Base-by-base conservation (phyloP, 2,329 filamentous ascomycete genomes). In the Pestalotiopsis sp. region DNA sequence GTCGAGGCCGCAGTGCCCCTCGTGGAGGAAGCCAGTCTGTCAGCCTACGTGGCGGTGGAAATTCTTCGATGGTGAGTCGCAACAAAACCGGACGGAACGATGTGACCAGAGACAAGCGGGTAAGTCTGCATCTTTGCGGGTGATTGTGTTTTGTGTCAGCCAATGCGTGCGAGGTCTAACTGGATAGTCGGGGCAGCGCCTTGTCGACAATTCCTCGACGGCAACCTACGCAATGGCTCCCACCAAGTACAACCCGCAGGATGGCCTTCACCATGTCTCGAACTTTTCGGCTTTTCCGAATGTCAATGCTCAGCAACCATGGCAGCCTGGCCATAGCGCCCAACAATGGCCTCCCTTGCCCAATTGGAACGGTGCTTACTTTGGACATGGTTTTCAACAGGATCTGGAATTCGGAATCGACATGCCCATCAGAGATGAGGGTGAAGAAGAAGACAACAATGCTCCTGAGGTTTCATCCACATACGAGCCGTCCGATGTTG, bases 401-500 rank as follows among this genome's bases (percentile, higher is more conserved):
- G 74, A 23, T 17, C 23, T 36, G 17, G 27, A 56, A 6, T 49
- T 49, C 56, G 63, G 31, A 58, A 27, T 66, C 36, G 68, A 49
- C 49, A 36, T 58, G 2, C 27, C n/a, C 4, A 17, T 38, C 11
- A 20, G 38, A 12, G 41, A 64, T 11, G 68, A 68, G 27, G 75
- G 75, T 9, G 61, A 72, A 11, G 72, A 73, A 3, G 73, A 74
- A 3, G 68, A 60, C 52, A 68, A 71, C 4, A 67, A 68, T n/a
- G 45, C 68, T 23, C 41, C 56, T 9, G 38, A 49, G 68, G 14
- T 70, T 52, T 73, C 72, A 36, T 72, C 75, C 17, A 75, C 72
- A 39, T 75, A 76, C 66, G 75, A 74, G 66, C 70, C 74, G 12
- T 80, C 77, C 3, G 78, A 78, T 6, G 36, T 14, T 36, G 74